A percentile compares a stretch with the other conserved stretches of the same genome.
Evolutionary conservation across 768 basidiomycete species (phyloP).

Genomic region (Sutorius australiensis): DNA sequence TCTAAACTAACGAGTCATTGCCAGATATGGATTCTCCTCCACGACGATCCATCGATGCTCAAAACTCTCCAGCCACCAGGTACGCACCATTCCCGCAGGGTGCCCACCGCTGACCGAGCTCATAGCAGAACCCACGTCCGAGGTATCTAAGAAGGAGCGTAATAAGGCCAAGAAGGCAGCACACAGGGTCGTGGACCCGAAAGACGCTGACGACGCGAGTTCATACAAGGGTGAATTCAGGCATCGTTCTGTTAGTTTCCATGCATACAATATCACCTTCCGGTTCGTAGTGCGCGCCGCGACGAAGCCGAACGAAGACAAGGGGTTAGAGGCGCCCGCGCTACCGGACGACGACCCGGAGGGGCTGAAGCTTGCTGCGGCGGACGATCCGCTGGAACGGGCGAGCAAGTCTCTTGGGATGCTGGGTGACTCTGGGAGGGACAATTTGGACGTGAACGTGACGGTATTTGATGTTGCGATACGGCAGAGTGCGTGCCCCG

Average conservation of each 20-base stretch:
- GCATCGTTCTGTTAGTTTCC: conserved; percentile 11
- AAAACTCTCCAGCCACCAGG: conserved; percentile 37
- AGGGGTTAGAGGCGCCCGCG: conserved; percentile 55
- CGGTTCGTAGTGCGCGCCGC: conserved; percentile 21
- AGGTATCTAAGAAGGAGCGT: conserved; percentile 69
- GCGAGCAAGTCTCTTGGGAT: conserved; percentile 71
- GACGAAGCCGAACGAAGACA: conserved; percentile 52
- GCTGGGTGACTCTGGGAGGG: conserved; percentile 47
- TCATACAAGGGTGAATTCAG: conserved; percentile 58
- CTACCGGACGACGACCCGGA: conserved; percentile 81
- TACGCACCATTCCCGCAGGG: conserved; percentile 13
- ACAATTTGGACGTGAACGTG: conserved; percentile 68
- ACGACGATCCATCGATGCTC: conserved; percentile 67
- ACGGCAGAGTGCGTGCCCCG: conserved; percentile 60
- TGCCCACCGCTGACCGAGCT: background rate
- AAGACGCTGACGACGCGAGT: conserved; percentile 35
- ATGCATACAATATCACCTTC: conserved; percentile 9
- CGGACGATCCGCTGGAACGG: conserved; percentile 64
- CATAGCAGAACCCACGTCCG: conserved; percentile 14
- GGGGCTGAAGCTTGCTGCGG: conserved; percentile 64
- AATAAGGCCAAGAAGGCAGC: conserved; percentile 86
- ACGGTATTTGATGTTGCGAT: conserved; percentile 77
- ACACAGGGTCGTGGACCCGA: conserved; percentile 44
- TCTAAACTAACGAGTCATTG: conserved; percentile 10
- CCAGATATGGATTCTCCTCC: conserved; percentile 70